Percentiles rank a stretch among this genome's conserved stretches.
phyloP scores from a whole-genome alignment of 208 protist genomes.

The Chromosphaera perkinsii region DNA sequence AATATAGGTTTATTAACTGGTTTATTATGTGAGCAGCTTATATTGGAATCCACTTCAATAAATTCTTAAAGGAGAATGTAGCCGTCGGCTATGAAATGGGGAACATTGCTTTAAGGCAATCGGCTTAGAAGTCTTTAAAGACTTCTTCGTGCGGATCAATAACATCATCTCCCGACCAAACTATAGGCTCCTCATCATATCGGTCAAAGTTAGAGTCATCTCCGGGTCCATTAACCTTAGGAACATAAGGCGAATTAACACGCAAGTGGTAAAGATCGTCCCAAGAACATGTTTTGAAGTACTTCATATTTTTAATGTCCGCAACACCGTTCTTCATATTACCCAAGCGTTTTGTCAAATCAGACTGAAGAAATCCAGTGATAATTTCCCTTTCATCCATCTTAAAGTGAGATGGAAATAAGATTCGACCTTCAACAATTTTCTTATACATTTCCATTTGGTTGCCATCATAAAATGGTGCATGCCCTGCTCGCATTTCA shows the following conservation, averaged over 20 bases:
- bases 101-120: too few relatives aligned
- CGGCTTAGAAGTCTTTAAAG: slow-evolving; percentile 26
- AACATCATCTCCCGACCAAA: not conserved
- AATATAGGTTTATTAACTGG: too few relatives aligned
- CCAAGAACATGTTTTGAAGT: slow-evolving; percentile 20
- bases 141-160: slow-evolving; percentile 18
- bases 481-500: slow-evolving; percentile 39
- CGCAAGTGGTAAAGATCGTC: not conserved
- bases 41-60: too few relatives aligned
- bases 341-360: slow-evolving; percentile 34
- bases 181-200: slow-evolving; percentile 35
- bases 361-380: not conserved
- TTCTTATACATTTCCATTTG: slow-evolving; percentile 41
- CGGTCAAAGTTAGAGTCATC: slow-evolving; percentile 42
- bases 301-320: slow-evolving; percentile 45
- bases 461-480: slow-evolving; percentile 31
- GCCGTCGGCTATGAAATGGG: too few relatives aligned
- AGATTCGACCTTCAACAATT: slow-evolving; percentile 28
- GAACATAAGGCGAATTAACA: slow-evolving; percentile 17
- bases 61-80: too few relatives aligned
- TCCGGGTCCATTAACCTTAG: slow-evolving; percentile 7
- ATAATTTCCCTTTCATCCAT: slow-evolving; percentile 28
- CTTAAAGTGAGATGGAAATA: slow-evolving; percentile 31
- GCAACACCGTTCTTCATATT: slow-evolving; percentile 30
- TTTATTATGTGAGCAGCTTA: too few relatives aligned